Percentiles rank a stretch among this genome's conserved stretches.
phyloP scores from a whole-genome alignment of 306 rosid species.

The Dalbergia cultrata region DNA sequence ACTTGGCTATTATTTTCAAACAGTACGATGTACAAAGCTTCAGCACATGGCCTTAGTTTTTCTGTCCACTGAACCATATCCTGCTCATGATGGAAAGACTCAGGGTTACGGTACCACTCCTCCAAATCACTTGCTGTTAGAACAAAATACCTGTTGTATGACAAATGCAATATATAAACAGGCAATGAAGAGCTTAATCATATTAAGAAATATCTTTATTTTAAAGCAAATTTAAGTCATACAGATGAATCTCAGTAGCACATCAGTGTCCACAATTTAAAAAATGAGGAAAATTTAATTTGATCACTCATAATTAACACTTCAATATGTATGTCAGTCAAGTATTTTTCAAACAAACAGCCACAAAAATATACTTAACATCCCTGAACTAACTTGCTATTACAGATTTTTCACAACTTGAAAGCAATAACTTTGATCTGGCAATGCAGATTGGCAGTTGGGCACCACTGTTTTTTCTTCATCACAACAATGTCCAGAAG shows the following conservation, averaged over 20 bases:
- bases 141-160: conserved; percentile 84
- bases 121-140: conserved; percentile 86
- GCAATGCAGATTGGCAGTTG: neutral
- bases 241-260: conserved; percentile 28
- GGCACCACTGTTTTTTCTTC: neutral
- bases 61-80: conserved; percentile 99
- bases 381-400: conserved; percentile 8
- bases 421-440: conserved; percentile 9
- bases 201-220: conserved; percentile 19
- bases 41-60: conserved; percentile 97
- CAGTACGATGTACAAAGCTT: conserved; percentile 89
- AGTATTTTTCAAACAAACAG: conserved; percentile 22
- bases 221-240: conserved; percentile 7
- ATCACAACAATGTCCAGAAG: conserved; percentile 6
- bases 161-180: conserved; percentile 40
- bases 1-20: conserved; percentile 97
- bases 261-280: conserved; percentile 13
- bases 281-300: conserved; percentile 19
- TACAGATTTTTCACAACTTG: neutral
- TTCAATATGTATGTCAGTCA: conserved; percentile 10
- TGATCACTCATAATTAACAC: neutral
- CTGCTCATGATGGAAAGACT: conserved; percentile 96
- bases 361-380: conserved; percentile 8
- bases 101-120: conserved; percentile 90
- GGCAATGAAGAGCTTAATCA: conserved; percentile 35